A percentile compares a stretch with the other conserved stretches of the same genome.
phyloP scores from a whole-genome alignment of 768 basidiomycete species.

The Coprinopsis cinerea region DNA sequence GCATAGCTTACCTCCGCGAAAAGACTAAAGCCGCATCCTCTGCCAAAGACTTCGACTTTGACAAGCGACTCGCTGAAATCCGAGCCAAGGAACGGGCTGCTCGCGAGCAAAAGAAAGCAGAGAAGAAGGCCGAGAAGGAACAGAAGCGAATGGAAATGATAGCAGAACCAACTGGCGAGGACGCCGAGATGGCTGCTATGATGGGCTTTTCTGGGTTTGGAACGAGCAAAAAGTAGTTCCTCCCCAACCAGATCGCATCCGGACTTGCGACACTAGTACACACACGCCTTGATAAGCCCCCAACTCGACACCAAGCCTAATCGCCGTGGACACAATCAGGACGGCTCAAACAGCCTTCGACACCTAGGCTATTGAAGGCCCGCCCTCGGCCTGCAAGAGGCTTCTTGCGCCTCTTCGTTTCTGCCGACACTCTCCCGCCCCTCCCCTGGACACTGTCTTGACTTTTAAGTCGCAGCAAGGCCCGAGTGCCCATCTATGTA shows the following conservation, averaged over 20 bases:
- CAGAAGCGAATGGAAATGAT: conserved; percentile 62
- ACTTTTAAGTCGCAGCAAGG: too few species aligned
- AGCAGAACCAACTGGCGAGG: conserved; percentile 42
- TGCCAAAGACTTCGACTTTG: conserved; percentile 93
- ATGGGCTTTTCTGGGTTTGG: conserved; percentile 96
- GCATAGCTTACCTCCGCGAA: conserved; percentile 83
- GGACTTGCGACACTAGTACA: conserved; percentile 13
- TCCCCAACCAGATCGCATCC: conserved; percentile 15
- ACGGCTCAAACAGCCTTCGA: too few species aligned
- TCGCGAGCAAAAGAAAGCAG: conserved; percentile 70
- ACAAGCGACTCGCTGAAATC: conserved; percentile 79
- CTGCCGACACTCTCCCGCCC: too few species aligned
- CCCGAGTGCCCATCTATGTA: too few species aligned
- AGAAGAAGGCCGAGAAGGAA: conserved; percentile 75
- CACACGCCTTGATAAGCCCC: not conserved
- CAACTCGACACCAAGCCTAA: not conserved
- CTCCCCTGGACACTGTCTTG: too few species aligned
- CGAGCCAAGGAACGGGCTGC: conserved; percentile 62
- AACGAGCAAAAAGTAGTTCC: conserved; percentile 65
- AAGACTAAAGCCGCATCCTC: conserved; percentile 77
- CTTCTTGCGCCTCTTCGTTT: too few species aligned
- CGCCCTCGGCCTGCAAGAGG: too few species aligned
- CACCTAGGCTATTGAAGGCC: too few species aligned
- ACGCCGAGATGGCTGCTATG: conserved; percentile 66
- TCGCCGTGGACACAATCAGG: too few species aligned